These are phyloP conservation scores for Amanita thiersii DNA, from an alignment of 768 basidiomycete genomes.

Conservation along the genomic window DNA sequence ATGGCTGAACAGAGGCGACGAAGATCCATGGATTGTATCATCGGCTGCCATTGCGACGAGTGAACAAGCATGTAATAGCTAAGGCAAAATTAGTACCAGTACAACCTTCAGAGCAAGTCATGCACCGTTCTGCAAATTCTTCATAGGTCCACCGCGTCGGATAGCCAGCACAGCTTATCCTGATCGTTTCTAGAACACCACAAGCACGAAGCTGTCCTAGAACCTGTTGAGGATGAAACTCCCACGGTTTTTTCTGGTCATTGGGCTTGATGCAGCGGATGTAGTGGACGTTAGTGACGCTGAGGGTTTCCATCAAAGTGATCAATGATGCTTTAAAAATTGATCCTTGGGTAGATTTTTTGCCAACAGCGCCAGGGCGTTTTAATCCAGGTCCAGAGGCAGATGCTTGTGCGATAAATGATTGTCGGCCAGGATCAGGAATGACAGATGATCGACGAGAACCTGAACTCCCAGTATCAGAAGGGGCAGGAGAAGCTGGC, in stretches of 20 bases:
- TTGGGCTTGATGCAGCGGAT: slow-evolving; percentile 99
- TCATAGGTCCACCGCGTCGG: slow-evolving; percentile 98
- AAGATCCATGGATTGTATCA: slow-evolving; percentile 78
- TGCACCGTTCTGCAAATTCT: slow-evolving; percentile 95
- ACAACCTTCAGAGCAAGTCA: slow-evolving; percentile 6
- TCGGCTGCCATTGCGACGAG: slow-evolving; percentile 78
- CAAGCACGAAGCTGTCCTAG: slow-evolving; percentile 92
- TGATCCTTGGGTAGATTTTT: slow-evolving; percentile 94
- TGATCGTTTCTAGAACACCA: slow-evolving; percentile 97
- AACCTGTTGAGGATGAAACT: slow-evolving; percentile 93
- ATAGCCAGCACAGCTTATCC: slow-evolving; percentile 98
- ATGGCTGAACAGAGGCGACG: slow-evolving; percentile 77
- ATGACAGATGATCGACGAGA: slow-evolving; percentile 81
- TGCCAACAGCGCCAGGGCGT: slow-evolving; percentile 58
- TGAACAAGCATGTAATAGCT: slow-evolving; percentile 97
- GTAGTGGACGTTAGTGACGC: slow-evolving; percentile 97
- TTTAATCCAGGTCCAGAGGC: slow-evolving; percentile 35
- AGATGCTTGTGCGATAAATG: slow-evolving; percentile 49
- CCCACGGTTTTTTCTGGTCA: slow-evolving; percentile 94
- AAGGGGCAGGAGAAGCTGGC: slow-evolving; percentile 68
- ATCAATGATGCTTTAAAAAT: slow-evolving; percentile 96
- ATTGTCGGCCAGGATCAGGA: slow-evolving; percentile 78
- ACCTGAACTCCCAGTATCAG: slow-evolving; percentile 68
- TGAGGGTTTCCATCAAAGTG: slow-evolving; percentile 94
- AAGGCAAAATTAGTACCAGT: slow-evolving; percentile 12